These are phyloP conservation scores for Erigeron philadelphicus DNA, from an alignment of 140 eudicot species.

Conservation along the genomic window DNA sequence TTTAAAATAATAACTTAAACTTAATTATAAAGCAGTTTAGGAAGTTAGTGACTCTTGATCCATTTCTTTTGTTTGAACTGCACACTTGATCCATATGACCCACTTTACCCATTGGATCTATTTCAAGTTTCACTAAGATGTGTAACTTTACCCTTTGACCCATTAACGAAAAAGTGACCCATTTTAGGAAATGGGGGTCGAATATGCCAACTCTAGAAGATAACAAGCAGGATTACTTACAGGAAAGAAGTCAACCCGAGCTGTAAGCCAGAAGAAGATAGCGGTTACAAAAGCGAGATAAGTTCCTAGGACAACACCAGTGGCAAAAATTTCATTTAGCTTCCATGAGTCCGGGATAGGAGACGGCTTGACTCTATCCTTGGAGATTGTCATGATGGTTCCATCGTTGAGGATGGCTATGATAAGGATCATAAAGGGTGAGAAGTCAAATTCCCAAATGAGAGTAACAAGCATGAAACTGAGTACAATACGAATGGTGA, in stretches of 20 bases:
- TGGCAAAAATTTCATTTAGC: conserved; percentile 69
- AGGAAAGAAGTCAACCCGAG: conserved; percentile 56
- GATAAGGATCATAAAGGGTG: conserved; percentile 73
- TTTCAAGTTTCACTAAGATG: background rate
- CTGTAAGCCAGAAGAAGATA: conserved; percentile 55
- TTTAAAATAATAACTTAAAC: background rate
- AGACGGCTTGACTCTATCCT: conserved; percentile 72
- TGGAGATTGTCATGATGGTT: conserved; percentile 74
- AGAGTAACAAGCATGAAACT: conserved; percentile 73
- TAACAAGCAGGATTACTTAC: conserved; percentile 33
- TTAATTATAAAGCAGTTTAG: background rate
- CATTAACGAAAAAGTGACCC: background rate
- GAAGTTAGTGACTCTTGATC: background rate
- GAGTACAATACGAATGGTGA: conserved; percentile 68
- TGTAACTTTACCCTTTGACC: background rate
- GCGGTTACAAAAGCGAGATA: conserved; percentile 59
- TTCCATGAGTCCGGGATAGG: conserved; percentile 73
- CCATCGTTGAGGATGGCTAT: conserved; percentile 75
- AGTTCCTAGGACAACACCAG: conserved; percentile 64
- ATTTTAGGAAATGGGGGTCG: background rate
- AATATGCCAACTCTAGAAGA: background rate
- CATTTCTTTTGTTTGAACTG: no score
- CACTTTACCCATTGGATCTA: background rate
- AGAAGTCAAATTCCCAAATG: conserved; percentile 70
- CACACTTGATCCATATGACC: no score